Conservation (phyloP, 257 asterid species). For the Craterostigma plantagineum region DNA sequence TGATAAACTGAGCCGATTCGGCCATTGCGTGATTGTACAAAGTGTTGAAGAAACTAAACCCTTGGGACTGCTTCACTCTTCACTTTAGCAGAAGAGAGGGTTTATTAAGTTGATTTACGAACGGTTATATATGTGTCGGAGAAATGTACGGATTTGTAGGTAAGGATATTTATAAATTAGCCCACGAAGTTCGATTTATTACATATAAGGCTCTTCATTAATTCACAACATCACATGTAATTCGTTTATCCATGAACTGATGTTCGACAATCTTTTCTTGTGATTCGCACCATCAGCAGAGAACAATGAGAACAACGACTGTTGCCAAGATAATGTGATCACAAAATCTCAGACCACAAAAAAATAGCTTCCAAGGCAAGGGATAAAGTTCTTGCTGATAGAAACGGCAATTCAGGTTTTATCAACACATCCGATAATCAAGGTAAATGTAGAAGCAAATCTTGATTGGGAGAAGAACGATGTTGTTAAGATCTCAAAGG, state of each 20-base stretch:
- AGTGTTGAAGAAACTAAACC: slow-evolving; percentile 7
- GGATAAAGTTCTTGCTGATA: slow-evolving; percentile 39
- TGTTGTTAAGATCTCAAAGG: slow-evolving; percentile 7
- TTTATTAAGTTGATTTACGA: background rate
- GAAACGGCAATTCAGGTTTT: slow-evolving; percentile 18
- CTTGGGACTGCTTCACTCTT: slow-evolving; percentile 27
- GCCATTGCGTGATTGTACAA: slow-evolving; percentile 22
- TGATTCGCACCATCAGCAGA: slow-evolving; percentile 17
- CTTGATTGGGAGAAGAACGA: slow-evolving; percentile 8
- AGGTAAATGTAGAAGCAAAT: no score
- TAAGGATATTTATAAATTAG: no score
- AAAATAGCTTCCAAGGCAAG: slow-evolving; percentile 42
- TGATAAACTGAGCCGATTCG: slow-evolving; percentile 21
- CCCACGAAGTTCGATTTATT: no score
- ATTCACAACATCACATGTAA: no score
- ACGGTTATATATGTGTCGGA: no score
- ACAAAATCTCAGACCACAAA: slow-evolving; percentile 41
- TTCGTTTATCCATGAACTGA: no score
- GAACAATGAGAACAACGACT: slow-evolving; percentile 45
- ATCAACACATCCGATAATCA: slow-evolving; percentile 4
- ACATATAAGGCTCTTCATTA: no score
- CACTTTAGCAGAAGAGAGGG: slow-evolving; percentile 12
- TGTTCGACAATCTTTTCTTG: no score
- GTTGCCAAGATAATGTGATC: slow-evolving; percentile 11
- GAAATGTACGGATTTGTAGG: no score